Conservation (phyloP, 495 filamentous ascomycete species). For the Trichoderma orchidacearum region DNA sequence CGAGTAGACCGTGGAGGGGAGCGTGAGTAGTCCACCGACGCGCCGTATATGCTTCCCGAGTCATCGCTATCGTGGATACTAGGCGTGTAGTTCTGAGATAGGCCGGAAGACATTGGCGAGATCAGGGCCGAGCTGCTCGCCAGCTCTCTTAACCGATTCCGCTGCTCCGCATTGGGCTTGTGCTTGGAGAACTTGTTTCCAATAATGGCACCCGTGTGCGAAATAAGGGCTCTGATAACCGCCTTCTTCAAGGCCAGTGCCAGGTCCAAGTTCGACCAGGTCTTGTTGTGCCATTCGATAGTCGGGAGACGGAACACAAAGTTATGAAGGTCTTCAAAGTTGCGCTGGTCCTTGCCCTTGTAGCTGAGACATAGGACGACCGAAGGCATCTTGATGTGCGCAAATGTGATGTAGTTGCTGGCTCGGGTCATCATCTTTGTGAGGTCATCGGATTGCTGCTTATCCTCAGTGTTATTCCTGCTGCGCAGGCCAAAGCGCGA, state of each 20-base stretch:
- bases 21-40: slow-evolving; percentile 34
- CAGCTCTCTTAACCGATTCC: slow-evolving; percentile 67
- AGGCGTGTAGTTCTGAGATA: slow-evolving; percentile 12
- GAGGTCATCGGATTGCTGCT: slow-evolving; percentile 67
- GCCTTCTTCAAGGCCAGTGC: slow-evolving; percentile 85
- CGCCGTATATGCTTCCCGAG: slow-evolving; percentile 30
- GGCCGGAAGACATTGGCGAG: slow-evolving; percentile 16
- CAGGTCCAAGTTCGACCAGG: slow-evolving; percentile 95
- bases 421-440: slow-evolving; percentile 95
- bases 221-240: slow-evolving; percentile 85
- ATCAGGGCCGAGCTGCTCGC: slow-evolving; percentile 46
- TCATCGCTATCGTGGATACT: slow-evolving; percentile 34
- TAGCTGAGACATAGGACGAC: slow-evolving; percentile 93
- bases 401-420: slow-evolving; percentile 92
- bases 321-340: slow-evolving; percentile 90
- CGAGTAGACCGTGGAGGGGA: slow-evolving; percentile 31
- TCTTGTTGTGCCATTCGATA: slow-evolving; percentile 95
- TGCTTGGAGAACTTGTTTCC: slow-evolving; percentile 93
- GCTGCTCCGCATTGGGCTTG: slow-evolving; percentile 61
- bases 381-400: slow-evolving; percentile 86
- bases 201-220: slow-evolving; percentile 89
- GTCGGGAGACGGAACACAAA: slow-evolving; percentile 93
- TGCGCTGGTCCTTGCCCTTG: slow-evolving; percentile 90
- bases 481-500: slow-evolving; percentile 30
- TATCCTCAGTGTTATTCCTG: slow-evolving; percentile 17